Evolutionary conservation across 2,329 filamentous ascomycete species (phyloP).

Genomic region (Penicillium frequentans): DNA sequence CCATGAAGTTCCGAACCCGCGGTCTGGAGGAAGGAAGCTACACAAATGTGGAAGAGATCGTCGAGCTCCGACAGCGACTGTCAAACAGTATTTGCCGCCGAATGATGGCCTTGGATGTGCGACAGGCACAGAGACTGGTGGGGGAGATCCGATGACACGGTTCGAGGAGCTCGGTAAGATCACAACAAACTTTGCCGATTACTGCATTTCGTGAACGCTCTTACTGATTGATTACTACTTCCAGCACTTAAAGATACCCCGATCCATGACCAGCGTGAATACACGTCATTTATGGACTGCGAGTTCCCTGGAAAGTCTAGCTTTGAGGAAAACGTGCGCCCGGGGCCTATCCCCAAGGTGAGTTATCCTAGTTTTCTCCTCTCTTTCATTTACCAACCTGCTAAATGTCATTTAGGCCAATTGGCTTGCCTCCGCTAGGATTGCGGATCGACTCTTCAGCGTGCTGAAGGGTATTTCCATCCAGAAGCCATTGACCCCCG

Average conservation of each 20-base stretch:
- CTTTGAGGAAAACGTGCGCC: conserved; percentile 40
- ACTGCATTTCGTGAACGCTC: neutral
- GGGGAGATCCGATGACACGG: conserved; percentile 37
- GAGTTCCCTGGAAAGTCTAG: conserved; percentile 34
- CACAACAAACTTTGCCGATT: neutral
- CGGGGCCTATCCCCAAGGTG: conserved; percentile 41
- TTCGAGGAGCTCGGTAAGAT: conserved; percentile 41
- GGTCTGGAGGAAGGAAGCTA: conserved; percentile 46
- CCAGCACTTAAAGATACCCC: conserved; percentile 33
- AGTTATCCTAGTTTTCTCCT: conserved; percentile 2
- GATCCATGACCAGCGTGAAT: conserved; percentile 37
- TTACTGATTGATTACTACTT: conserved; percentile 1
- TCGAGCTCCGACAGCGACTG: conserved; percentile 40
- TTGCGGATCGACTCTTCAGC: conserved; percentile 38
- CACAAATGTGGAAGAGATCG: conserved; percentile 44
- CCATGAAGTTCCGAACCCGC: conserved; percentile 35
- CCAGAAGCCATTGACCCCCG: conserved; percentile 32
- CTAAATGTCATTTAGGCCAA: conserved; percentile 29
- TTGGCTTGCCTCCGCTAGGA: conserved; percentile 35
- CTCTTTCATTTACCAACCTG: conserved; percentile 7
- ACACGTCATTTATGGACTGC: conserved; percentile 43
- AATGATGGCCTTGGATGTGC: conserved; percentile 45
- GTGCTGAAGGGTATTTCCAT: conserved; percentile 31
- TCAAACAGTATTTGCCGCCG: conserved; percentile 42
- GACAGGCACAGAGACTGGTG: conserved; percentile 41